Percentiles rank a stretch among this genome's conserved stretches.
Evolutionary conservation across 331 rosid species (phyloP).

Genomic region (Malus hybrid): DNA sequence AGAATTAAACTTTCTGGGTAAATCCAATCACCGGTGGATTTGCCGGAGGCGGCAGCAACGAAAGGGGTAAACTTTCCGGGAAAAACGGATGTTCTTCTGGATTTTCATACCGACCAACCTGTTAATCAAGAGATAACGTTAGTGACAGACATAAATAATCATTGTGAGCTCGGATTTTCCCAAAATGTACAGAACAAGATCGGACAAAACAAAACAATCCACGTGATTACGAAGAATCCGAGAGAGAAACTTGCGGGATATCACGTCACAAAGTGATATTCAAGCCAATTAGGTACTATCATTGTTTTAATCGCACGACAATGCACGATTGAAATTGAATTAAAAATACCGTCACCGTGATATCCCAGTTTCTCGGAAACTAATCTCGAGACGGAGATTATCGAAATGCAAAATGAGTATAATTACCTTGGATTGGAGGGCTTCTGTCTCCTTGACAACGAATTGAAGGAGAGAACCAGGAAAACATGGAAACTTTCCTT

Average conservation of each 20-base stretch:
- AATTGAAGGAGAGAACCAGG: constrained; percentile 48
- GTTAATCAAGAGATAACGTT: constrained; percentile 6
- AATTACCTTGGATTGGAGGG: constrained; percentile 59
- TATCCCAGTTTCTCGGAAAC: neutral
- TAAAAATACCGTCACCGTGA: neutral
- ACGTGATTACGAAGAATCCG: neutral
- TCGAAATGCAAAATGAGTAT: neutral
- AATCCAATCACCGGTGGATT: constrained; percentile 26
- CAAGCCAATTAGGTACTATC: too few relatives aligned
- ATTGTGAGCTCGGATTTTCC: neutral
- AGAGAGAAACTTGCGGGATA: neutral
- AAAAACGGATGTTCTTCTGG: constrained; percentile 83
- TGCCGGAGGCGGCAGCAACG: constrained; percentile 43
- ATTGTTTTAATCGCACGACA: too few relatives aligned
- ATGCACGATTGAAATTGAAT: too few relatives aligned
- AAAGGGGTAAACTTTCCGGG: constrained; percentile 41
- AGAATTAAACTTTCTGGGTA: neutral
- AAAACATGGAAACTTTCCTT: constrained; percentile 8
- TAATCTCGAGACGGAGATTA: neutral
- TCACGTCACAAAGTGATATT: too few relatives aligned
- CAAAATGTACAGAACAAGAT: neutral
- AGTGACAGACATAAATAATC: neutral
- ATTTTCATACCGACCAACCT: constrained; percentile 72
- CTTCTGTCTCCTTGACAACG: constrained; percentile 49
- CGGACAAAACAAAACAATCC: neutral